These are phyloP conservation scores for Aspergillus brasiliensis DNA, from an alignment of 2,329 filamentous ascomycete genomes.

Conservation along the genomic window DNA sequence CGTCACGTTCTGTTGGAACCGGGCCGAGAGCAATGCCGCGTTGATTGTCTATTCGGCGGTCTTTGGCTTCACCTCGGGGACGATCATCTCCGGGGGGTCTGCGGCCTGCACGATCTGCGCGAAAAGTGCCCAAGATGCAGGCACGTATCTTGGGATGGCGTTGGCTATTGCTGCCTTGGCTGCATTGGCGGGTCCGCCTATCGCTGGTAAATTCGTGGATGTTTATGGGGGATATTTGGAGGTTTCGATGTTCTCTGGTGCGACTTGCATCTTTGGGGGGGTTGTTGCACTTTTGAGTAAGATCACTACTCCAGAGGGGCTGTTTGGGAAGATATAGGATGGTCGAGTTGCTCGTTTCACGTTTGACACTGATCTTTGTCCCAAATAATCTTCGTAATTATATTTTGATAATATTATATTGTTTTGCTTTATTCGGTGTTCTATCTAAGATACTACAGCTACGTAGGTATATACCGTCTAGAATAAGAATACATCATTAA, in stretches of 20 bases:
- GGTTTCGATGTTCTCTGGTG: slow-evolving; percentile 7
- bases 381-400: no score
- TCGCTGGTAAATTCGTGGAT: slow-evolving; percentile 51
- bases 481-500: no score
- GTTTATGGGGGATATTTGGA: slow-evolving; percentile 3
- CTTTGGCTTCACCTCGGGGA: slow-evolving; percentile 51
- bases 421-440: no score
- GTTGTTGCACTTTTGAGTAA: not conserved
- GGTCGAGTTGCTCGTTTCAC: no score
- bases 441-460: no score
- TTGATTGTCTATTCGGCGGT: slow-evolving; percentile 38
- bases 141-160: slow-evolving; percentile 55
- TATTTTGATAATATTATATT: no score
- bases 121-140: slow-evolving; percentile 51
- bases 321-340: not conserved
- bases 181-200: slow-evolving; percentile 54
- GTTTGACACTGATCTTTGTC: no score
- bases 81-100: slow-evolving; percentile 44
- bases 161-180: slow-evolving; percentile 51
- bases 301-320: not conserved
- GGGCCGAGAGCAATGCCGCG: slow-evolving; percentile 30
- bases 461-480: no score
- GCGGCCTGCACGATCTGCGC: slow-evolving; percentile 32
- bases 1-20: slow-evolving; percentile 38
- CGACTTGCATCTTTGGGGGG: not conserved